phyloP scores from a whole-genome alignment of 1,139 yeast species.

The Pichia sp. region DNA sequence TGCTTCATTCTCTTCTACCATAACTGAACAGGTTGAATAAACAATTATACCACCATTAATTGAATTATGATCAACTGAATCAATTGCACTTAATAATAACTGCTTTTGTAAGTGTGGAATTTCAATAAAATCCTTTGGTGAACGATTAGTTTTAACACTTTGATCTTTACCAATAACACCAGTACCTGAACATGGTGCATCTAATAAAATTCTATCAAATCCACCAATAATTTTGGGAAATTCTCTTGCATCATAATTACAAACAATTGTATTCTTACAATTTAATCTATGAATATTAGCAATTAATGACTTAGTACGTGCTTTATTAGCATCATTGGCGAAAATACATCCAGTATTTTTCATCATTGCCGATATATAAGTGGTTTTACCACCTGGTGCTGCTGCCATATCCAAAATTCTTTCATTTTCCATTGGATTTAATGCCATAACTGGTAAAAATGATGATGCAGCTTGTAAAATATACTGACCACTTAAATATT shows the following conservation, averaged over 20 bases:
- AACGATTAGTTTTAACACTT: slow-evolving; percentile 86
- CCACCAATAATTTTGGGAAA: slow-evolving; percentile 98
- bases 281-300: slow-evolving; percentile 98
- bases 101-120: slow-evolving; percentile 97
- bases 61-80: slow-evolving; percentile 90
- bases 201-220: slow-evolving; percentile 87
- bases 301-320: slow-evolving; percentile 90
- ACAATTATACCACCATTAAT: slow-evolving; percentile 92
- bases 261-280: slow-evolving; percentile 91
- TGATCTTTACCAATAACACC: slow-evolving; percentile 99
- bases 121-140: slow-evolving; percentile 93
- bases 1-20: slow-evolving; percentile 96
- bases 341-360: slow-evolving; percentile 96
- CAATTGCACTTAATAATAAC: slow-evolving; percentile 87
- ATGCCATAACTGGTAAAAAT: slow-evolving; percentile 94
- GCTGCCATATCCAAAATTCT: slow-evolving; percentile 98
- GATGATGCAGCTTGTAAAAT: slow-evolving; percentile 98
- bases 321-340: slow-evolving; percentile 95
- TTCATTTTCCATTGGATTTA: slow-evolving; percentile 93
- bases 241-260: slow-evolving; percentile 97
- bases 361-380: slow-evolving; percentile 93
- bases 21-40: slow-evolving; percentile 96
- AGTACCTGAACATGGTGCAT: slow-evolving; percentile 99
- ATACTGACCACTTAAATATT: slow-evolving; percentile 95
- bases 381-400: slow-evolving; percentile 99